Conservation (phyloP, 495 filamentous ascomycete species). For the Melanomma pulvis-pyrius region DNA sequence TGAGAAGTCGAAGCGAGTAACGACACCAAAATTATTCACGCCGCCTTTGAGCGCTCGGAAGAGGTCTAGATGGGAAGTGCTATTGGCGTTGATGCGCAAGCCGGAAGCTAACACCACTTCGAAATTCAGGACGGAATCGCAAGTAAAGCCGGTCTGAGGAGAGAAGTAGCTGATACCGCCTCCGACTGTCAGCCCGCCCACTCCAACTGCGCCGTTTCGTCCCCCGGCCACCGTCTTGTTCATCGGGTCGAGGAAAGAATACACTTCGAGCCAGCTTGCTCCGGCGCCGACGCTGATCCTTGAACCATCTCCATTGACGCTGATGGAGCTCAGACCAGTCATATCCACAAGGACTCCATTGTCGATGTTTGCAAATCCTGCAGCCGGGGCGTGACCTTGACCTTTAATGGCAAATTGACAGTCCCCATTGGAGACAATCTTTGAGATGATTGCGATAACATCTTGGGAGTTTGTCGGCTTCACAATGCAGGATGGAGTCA, state of each 20-base stretch:
- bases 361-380: conserved; percentile 45
- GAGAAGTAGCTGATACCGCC: conserved; percentile 25
- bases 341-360: conserved; percentile 58
- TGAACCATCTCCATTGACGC: conserved; percentile 43
- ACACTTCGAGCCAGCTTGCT: conserved; percentile 22
- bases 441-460: not conserved
- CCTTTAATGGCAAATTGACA: conserved; percentile 44
- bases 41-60: conserved; percentile 16
- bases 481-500: conserved; percentile 2
- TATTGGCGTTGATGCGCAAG: too few species aligned
- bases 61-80: too few species aligned
- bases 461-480: not conserved
- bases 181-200: conserved; percentile 46
- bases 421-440: not conserved
- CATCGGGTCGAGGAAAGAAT: conserved; percentile 9
- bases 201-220: conserved; percentile 46
- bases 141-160: conserved; percentile 11
- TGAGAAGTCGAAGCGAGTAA: conserved; percentile 52
- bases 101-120: too few species aligned
- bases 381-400: conserved; percentile 40
- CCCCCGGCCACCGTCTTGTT: conserved; percentile 18
- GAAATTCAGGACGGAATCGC: too few species aligned
- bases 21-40: conserved; percentile 51
- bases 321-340: conserved; percentile 47
- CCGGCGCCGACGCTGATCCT: conserved; percentile 50